Conservation (phyloP, 768 basidiomycete species). For the Nidularia pulvinata region DNA sequence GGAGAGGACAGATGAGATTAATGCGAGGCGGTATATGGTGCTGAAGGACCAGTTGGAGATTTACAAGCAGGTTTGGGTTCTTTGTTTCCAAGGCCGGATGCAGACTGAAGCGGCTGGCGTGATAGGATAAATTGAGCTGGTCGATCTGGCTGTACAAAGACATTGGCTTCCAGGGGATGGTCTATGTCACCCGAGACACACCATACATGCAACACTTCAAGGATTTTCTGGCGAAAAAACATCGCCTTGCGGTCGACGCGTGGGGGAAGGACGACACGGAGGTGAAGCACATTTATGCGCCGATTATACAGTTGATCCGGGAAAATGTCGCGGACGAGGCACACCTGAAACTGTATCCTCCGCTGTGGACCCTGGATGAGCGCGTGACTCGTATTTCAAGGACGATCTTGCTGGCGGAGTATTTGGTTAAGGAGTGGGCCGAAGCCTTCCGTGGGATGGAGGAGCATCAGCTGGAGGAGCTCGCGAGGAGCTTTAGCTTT, state of each 20-base stretch:
- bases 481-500: conserved; percentile 75
- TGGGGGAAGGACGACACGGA: conserved; percentile 72
- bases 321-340: conserved; percentile 44
- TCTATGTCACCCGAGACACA: conserved; percentile 63
- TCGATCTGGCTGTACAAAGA: conserved; percentile 90
- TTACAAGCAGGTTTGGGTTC: conserved; percentile 54
- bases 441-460: conserved; percentile 61
- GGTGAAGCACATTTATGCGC: conserved; percentile 62
- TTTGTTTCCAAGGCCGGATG: background rate
- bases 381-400: conserved; percentile 66
- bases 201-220: conserved; percentile 70
- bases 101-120: background rate
- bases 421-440: conserved; percentile 72
- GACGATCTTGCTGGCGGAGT: conserved; percentile 71
- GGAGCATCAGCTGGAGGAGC: conserved; percentile 60
- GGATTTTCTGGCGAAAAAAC: conserved; percentile 72
- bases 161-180: conserved; percentile 85
- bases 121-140: conserved; percentile 67
- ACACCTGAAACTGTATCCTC: conserved; percentile 56
- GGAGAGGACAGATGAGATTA: conserved; percentile 63
- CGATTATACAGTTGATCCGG: conserved; percentile 61
- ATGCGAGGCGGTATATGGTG: conserved; percentile 61
- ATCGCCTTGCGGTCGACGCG: conserved; percentile 71
- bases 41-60: conserved; percentile 73
- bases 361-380: conserved; percentile 60